A percentile compares a stretch with the other conserved stretches of the same genome.
These are phyloP conservation scores for Neofusicoccum cordaticola DNA, from an alignment of 2,329 filamentous ascomycete genomes.

Conservation along the genomic window DNA sequence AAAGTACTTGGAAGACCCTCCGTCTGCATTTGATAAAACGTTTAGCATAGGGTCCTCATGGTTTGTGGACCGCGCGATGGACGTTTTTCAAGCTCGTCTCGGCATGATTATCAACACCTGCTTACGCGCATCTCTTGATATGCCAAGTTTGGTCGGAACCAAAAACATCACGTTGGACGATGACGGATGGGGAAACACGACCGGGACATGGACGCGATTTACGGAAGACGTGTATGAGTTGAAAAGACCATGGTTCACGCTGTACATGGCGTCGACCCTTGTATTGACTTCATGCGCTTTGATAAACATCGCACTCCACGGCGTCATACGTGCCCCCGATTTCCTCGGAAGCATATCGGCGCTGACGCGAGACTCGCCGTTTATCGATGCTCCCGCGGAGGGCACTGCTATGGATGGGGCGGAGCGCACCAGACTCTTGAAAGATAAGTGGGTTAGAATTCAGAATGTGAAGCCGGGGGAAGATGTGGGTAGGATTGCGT, in stretches of 20 bases:
- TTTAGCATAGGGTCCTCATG: too few relatives aligned
- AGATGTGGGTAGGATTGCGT: conserved; percentile 20
- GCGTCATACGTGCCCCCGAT: conserved; percentile 17
- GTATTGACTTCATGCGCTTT: conserved; percentile 16
- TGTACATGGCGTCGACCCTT: conserved; percentile 9
- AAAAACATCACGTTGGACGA: not conserved
- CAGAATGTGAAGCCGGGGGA: conserved; percentile 20
- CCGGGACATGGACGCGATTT: not conserved
- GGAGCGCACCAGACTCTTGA: conserved; percentile 16
- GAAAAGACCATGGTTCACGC: not conserved
- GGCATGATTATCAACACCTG: conserved; percentile 20
- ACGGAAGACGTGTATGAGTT: not conserved
- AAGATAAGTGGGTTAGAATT: conserved; percentile 20
- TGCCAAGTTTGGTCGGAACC: not conserved
- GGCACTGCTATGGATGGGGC: conserved; percentile 15
- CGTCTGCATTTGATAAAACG: not conserved
- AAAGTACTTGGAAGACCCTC: conserved; percentile 3
- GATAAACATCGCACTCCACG: conserved; percentile 13
- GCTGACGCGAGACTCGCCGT: conserved; percentile 18
- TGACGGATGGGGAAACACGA: not conserved
- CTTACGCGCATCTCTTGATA: not conserved
- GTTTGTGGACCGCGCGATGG: not conserved
- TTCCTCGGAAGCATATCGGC: conserved; percentile 19
- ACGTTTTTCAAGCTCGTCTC: conserved; percentile 14
- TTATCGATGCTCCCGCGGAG: conserved; percentile 12